A percentile compares a stretch with the other conserved stretches of the same genome.
Evolutionary conservation across 495 filamentous ascomycete genomes (phyloP).

Genomic region (Tuber calosporum): DNA sequence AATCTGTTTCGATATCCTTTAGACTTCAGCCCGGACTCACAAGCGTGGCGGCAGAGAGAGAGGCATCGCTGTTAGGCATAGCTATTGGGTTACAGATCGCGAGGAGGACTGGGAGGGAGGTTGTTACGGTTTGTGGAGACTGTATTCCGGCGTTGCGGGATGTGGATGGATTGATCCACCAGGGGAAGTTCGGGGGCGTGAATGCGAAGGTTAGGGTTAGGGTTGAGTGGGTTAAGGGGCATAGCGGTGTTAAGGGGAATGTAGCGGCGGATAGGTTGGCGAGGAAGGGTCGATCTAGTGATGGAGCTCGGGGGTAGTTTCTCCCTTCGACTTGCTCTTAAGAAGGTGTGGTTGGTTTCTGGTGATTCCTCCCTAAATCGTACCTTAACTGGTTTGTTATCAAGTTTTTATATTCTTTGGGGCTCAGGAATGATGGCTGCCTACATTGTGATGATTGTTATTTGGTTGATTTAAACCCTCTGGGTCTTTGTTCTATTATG

Average conservation of each 20-base stretch:
- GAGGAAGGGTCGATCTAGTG: neutral
- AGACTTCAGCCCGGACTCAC: neutral
- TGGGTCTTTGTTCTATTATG: neutral
- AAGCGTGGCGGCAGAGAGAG: neutral
- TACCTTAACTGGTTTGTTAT: neutral
- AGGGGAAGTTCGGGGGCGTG: neutral
- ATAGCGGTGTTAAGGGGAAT: neutral
- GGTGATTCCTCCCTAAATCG: neutral
- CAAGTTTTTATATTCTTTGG: neutral
- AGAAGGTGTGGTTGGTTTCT: neutral
- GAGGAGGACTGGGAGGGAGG: neutral
- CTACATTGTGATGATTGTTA: neutral
- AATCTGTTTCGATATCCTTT: neutral
- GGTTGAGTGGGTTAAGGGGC: neutral
- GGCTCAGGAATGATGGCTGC: neutral
- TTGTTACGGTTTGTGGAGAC: neutral
- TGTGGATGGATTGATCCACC: neutral
- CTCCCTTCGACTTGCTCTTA: neutral
- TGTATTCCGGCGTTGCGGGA: neutral
- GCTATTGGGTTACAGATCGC: neutral
- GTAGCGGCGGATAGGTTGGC: neutral
- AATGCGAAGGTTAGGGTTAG: neutral
- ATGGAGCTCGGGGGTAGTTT: neutral
- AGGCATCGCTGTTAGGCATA: neutral
- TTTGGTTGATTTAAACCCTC: neutral